phyloP scores from a whole-genome alignment of 331 rosid species.

The Saraca asoca region DNA sequence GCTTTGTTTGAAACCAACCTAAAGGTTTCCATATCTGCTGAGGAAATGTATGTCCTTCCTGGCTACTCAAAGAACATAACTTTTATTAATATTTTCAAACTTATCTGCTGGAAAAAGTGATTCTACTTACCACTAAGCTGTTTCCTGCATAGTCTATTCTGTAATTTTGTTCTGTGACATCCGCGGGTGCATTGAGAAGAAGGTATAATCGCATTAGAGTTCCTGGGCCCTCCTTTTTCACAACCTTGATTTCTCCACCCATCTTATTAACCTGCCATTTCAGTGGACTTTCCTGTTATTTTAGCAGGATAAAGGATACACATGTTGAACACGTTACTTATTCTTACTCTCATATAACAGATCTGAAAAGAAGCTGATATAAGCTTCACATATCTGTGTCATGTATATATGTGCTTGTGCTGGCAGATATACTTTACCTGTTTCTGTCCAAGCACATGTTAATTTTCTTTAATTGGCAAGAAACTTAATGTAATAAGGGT shows the following conservation, averaged over 20 bases:
- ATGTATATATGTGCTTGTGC: neutral
- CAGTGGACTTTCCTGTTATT: conserved; percentile 2
- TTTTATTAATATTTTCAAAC: neutral
- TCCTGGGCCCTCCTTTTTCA: conserved; percentile 82
- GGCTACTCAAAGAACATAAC: neutral
- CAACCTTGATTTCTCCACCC: conserved; percentile 97
- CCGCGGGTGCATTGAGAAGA: conserved; percentile 72
- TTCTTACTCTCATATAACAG: too few relatives aligned
- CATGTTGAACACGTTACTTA: too few relatives aligned
- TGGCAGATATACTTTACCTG: neutral
- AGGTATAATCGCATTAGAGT: conserved; percentile 79
- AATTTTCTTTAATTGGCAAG: conserved; percentile 24
- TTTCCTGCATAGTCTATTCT: conserved; percentile 60
- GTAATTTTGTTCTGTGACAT: conserved; percentile 63
- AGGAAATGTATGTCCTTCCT: neutral
- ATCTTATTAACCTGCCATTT: conserved; percentile 79
- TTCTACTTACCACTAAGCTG: conserved; percentile 66
- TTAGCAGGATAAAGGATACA: conserved; percentile 20
- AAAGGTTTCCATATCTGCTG: neutral
- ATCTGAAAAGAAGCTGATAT: conserved; percentile 26
- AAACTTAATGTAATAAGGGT: conserved; percentile 28
- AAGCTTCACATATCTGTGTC: conserved; percentile 19
- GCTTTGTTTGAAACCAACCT: neutral
- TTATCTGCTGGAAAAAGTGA: conserved; percentile 24
- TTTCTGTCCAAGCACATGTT: conserved; percentile 9